phyloP scores from a whole-genome alignment of 2,329 filamentous ascomycete species.

The Pseudogymnoascus sp. region DNA sequence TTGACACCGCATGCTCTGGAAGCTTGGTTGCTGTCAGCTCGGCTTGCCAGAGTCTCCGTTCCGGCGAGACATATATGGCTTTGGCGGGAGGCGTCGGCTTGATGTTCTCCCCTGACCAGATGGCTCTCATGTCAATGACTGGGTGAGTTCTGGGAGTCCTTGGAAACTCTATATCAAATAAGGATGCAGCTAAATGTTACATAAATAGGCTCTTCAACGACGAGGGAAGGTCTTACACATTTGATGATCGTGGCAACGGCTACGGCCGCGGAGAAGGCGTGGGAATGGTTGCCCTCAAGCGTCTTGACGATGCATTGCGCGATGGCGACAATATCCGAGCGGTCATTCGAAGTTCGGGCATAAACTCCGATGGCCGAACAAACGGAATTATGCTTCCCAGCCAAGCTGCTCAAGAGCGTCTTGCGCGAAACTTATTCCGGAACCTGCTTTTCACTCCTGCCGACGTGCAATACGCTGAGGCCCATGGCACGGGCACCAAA shows the following conservation, averaged over 20 bases:
- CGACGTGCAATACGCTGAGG: conserved; percentile 14
- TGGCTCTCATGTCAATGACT: conserved; percentile 21
- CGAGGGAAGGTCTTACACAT: conserved; percentile 24
- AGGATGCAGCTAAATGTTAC: background rate
- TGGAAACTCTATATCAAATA: background rate
- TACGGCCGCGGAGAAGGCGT: conserved; percentile 40
- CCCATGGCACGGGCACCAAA: conserved; percentile 7
- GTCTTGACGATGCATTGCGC: conserved; percentile 31
- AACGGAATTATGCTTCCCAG: conserved; percentile 37
- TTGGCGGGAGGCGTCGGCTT: conserved; percentile 11
- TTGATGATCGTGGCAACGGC: conserved; percentile 35
- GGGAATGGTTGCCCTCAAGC: conserved; percentile 35
- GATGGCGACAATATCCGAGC: conserved; percentile 36
- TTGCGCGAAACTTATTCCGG: conserved; percentile 27
- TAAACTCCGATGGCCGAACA: conserved; percentile 38
- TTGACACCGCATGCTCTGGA: conserved; percentile 20
- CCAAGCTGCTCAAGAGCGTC: conserved; percentile 26
- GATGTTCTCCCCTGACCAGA: conserved; percentile 17
- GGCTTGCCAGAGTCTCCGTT: conserved; percentile 32
- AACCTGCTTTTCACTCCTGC: conserved; percentile 8
- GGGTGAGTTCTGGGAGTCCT: background rate
- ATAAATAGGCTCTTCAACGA: conserved; percentile 26
- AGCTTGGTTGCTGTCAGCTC: conserved; percentile 46
- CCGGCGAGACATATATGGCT: conserved; percentile 22
- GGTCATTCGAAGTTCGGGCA: conserved; percentile 33